phyloP scores from a whole-genome alignment of 164 flowering plant genomes.

The Stephania yunnanensis region DNA sequence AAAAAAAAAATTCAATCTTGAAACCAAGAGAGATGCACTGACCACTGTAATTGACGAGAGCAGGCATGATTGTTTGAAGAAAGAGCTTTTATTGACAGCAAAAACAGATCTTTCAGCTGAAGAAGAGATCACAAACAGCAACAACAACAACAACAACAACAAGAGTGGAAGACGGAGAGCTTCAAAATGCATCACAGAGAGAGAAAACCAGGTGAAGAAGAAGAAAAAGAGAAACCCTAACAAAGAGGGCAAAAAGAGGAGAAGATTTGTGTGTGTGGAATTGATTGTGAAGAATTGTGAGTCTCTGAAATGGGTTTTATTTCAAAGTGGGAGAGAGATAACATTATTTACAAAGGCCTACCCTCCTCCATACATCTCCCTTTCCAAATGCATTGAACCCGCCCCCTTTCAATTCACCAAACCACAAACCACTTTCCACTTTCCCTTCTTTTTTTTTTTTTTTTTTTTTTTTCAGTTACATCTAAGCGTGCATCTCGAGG shows the following conservation, averaged over 20 bases:
- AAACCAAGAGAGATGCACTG: conserved; percentile 1
- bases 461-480: too few relatives aligned
- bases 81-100: conserved; percentile 7
- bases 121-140: background rate
- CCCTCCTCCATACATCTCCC: conserved; percentile 1
- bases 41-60: conserved; percentile 31
- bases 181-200: conserved; percentile 25
- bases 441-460: background rate
- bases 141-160: background rate
- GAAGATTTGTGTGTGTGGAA: background rate
- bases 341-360: conserved; percentile 1
- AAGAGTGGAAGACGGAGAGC: background rate
- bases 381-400: conserved; percentile 9
- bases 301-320: background rate
- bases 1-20: background rate
- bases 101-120: background rate
- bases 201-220: background rate
- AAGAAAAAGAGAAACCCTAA: conserved; percentile 11
- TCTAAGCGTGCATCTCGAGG: too few relatives aligned
- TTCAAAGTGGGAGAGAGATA: background rate
- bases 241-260: conserved; percentile 12
- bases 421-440: conserved; percentile 7
- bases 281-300: background rate
- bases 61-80: conserved; percentile 21
- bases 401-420: conserved; percentile 1